Percentiles rank a stretch among this genome's conserved stretches.
Conservation (phyloP, 1,284 basidiomycete genomes). For the Thecaphora thlaspeos region DNA sequence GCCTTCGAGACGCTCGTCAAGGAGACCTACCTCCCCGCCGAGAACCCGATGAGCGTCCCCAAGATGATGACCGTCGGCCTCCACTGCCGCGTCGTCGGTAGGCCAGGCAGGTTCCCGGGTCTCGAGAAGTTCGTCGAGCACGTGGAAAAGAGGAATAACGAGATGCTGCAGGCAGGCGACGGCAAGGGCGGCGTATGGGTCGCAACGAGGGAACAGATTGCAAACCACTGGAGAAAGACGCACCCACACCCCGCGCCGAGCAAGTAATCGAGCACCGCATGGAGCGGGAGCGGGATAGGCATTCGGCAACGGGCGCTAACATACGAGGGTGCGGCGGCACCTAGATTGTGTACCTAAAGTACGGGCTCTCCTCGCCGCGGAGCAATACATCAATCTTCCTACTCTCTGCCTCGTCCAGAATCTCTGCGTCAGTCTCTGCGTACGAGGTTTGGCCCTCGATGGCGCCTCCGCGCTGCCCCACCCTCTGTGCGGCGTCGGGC, state of each 20-base stretch:
- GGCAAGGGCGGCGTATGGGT: slow-evolving; percentile 58
- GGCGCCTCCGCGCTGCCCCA: background rate
- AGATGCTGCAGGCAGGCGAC: slow-evolving; percentile 19
- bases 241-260: slow-evolving; percentile 48
- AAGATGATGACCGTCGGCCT: slow-evolving; percentile 60
- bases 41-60: slow-evolving; percentile 38
- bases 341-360: slow-evolving; percentile 41
- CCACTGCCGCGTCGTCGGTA: slow-evolving; percentile 59
- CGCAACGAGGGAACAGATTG: slow-evolving; percentile 59
- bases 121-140: slow-evolving; percentile 59
- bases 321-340: too few relatives aligned
- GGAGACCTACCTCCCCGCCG: slow-evolving; percentile 46
- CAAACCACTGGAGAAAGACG: slow-evolving; percentile 56
- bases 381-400: slow-evolving; percentile 26
- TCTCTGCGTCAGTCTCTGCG: background rate
- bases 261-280: too few relatives aligned
- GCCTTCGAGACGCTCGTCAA: slow-evolving; percentile 58
- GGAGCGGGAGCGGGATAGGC: too few relatives aligned
- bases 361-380: slow-evolving; percentile 26
- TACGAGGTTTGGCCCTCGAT: slow-evolving; percentile 2
- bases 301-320: too few relatives aligned
- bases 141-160: slow-evolving; percentile 42
- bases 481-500: background rate
- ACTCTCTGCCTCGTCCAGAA: slow-evolving; percentile 8
- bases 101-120: slow-evolving; percentile 58